Base-by-base conservation (phyloP, 805 yeast species). In the Candida sithepensis region DNA sequence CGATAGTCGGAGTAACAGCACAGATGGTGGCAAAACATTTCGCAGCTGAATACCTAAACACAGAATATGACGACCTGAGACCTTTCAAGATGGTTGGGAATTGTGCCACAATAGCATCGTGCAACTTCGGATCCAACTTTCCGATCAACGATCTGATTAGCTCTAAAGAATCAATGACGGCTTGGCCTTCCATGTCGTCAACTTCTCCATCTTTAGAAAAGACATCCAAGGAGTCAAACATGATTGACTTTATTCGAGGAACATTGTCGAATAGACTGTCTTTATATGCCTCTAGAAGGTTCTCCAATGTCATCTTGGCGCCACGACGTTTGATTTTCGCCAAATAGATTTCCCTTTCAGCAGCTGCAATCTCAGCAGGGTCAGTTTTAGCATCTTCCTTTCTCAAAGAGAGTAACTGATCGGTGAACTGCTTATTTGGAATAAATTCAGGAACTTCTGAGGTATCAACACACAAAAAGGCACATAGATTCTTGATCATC, bases 401-500 rank as follows among this genome's bases (percentile, higher is more conserved):
- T 46, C 80, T 73, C 55, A 90, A 72, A 1, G 97, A 88, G 45
- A 91, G 67, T 12, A 92, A 84, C 13, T 70, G 69, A 40, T 78
- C 80, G 16, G 66, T 73, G 47, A 74, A 70, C 13, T 68, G 65
- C 34, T 78, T 76, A 56, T 87, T 86, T 40, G 85, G 83, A 14
- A 74, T 72, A 60, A 88, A 94, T 59, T 89, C 97, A 2, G 99
- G 99, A 28, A 92, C 97, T 61, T 91, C 97, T 3, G 94, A 80
- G 0, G 97, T 89, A 63, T 92, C 99, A 28, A 91, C 97, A 69
- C 99, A 94, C 44, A 94, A 63, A 62, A 92, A 92, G 0, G 92
- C 96, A 68, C 96, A 88, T 47, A 95, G 69, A 60, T 94, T 94
- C 63, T 88, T 92, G 39, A 88, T 80, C 53, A 95, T 85, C 63